Evolutionary conservation across 2,329 filamentous ascomycete genomes (phyloP), one percentile per base, ranked within the genome.

Genomic region (Cadophora malorum): DNA sequence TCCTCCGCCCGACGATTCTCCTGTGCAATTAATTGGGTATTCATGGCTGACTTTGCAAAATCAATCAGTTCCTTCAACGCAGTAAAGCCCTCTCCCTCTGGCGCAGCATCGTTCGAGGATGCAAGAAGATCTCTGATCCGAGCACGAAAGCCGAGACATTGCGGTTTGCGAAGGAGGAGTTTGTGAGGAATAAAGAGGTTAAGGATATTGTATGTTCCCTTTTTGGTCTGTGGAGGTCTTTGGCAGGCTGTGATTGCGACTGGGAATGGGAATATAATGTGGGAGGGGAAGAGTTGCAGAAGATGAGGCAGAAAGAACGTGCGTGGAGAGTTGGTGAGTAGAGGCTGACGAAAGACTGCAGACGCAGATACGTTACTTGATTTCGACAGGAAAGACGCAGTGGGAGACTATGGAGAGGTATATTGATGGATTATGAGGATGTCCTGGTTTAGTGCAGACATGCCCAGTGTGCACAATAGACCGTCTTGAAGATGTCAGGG

Each of bases 361-460:
- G 86, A 78, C 79, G 71, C 88, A 90, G 73, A 87, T 90, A 71
- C 83, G 85, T 67, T 90, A 90, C 76, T 82, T 90, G 47, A 77
- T 90, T 67, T 89, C 87, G 10, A 89, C 85, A 3, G 88, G 88
- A 64, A 90, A 88, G 79, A 88, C 86, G 31, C 85, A 90, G 75
- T 90, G 88, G 87, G 86, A 90, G 73, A 82, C 78, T 64, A 88
- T 89, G 84, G 86, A 85, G 78, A 80, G 84, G 72, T 86, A 85
- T 79, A 84, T 87, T 76, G 79, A 80, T 67, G 82, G 83, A 52
- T 75, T 84, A 76, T 86, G 63, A 76, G 55, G n/a, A 10, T 21
- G 2, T 16, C 10, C n/a, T 25, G 38, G n/a, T n/a, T 19, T 49
- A 6, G 45, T 19, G 8, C 9, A 21, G 10, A 45, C 14, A 6